Conservation (phyloP, 2,329 filamentous ascomycete species). For the Aspergillus japonicus region DNA sequence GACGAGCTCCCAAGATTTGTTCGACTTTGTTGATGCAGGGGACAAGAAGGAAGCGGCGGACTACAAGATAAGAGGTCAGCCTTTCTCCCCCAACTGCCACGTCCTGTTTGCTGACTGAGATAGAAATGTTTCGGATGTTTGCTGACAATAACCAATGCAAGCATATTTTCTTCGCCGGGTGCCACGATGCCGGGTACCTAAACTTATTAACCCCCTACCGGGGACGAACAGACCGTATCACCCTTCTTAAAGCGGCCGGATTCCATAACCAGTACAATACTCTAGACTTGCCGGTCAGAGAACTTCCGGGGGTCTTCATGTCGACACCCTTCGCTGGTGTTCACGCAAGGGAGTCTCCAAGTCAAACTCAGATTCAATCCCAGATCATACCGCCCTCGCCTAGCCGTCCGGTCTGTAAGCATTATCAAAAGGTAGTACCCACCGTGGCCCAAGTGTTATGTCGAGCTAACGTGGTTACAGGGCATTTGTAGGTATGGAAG, state of each 20-base stretch:
- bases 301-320: constrained; percentile 55
- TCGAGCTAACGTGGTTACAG: constrained; percentile 18
- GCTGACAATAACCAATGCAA: constrained; percentile 61
- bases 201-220: constrained; percentile 56
- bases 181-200: constrained; percentile 60
- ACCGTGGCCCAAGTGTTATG: no score
- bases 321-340: constrained; percentile 33
- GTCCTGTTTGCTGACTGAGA: constrained; percentile 8
- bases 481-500: constrained; percentile 35
- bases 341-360: background rate
- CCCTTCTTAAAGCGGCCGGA: constrained; percentile 53
- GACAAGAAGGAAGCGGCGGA: constrained; percentile 60
- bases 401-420: constrained; percentile 29
- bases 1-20: constrained; percentile 56
- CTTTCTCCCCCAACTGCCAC: no score
- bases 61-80: constrained; percentile 57
- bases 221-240: constrained; percentile 53
- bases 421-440: constrained; percentile 32
- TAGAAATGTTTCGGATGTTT: constrained; percentile 49
- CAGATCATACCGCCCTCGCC: constrained; percentile 4
- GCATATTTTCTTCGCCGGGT: constrained; percentile 64
- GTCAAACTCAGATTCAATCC: constrained; percentile 5
- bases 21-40: constrained; percentile 63
- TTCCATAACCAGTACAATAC: constrained; percentile 56
- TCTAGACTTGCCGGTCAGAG: constrained; percentile 52